phyloP scores from a whole-genome alignment of 2,329 filamentous ascomycete species.

The Furcasterigmium furcatum region DNA sequence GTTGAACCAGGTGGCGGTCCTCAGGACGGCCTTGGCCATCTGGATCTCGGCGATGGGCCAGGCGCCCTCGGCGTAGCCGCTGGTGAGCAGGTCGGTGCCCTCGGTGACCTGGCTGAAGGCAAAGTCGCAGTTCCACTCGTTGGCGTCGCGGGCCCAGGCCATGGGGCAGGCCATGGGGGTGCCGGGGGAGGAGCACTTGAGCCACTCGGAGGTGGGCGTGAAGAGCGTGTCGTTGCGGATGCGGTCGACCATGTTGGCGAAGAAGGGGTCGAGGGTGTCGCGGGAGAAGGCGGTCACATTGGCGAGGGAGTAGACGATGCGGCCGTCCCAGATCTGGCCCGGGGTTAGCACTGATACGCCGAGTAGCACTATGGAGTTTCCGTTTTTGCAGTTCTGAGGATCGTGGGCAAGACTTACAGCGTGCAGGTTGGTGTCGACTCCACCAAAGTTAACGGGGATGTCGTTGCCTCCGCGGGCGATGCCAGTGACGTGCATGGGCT shows the following conservation, averaged over 20 bases:
- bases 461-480: constrained; percentile 13
- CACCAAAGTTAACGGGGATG: constrained; percentile 50
- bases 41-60: constrained; percentile 5
- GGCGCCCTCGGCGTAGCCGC: constrained; percentile 4
- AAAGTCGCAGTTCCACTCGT: constrained; percentile 6
- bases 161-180: constrained; percentile 2
- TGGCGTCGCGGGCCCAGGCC: constrained; percentile 4
- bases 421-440: constrained; percentile 54
- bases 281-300: constrained; percentile 1
- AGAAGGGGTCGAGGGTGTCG: constrained; percentile 2
- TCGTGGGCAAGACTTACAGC: constrained; percentile 20
- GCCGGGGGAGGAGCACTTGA: neutral
- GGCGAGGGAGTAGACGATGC: constrained; percentile 4
- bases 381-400: neutral
- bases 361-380: neutral
- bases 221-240: constrained; percentile 3
- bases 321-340: constrained; percentile 3
- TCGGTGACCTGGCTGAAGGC: constrained; percentile 3
- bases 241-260: constrained; percentile 1
- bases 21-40: constrained; percentile 4
- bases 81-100: constrained; percentile 1
- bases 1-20: constrained; percentile 5
- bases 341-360: neutral
- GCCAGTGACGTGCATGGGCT: constrained; percentile 13
- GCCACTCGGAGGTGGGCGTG: neutral